Conservation (phyloP, 768 basidiomycete species). For the Termitomyces sp. region DNA sequence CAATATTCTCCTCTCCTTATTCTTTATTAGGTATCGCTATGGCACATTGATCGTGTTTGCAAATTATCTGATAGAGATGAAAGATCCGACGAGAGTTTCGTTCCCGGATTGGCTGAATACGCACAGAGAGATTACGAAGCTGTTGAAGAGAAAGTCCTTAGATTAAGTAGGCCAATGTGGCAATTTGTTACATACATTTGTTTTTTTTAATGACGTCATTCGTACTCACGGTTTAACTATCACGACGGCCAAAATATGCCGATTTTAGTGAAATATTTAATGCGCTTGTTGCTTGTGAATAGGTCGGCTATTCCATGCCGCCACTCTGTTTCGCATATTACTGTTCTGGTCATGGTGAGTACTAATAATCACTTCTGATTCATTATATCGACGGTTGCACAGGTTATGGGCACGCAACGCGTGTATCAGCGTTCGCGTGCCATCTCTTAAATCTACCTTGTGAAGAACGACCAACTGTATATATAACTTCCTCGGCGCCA, state of each 20-base stretch:
- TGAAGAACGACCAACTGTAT: slow-evolving; percentile 38
- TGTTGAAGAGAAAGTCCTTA: slow-evolving; percentile 57
- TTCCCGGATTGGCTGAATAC: slow-evolving; percentile 83
- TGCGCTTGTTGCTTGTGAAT: slow-evolving; percentile 2
- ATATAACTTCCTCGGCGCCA: slow-evolving; percentile 73
- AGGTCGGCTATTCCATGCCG: slow-evolving; percentile 12
- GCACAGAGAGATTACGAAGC: slow-evolving; percentile 77
- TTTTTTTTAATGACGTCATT: neutral
- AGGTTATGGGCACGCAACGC: slow-evolving; percentile 85
- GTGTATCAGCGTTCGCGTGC: slow-evolving; percentile 67
- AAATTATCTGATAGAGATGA: slow-evolving; percentile 84
- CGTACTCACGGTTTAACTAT: neutral
- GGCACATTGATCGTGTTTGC: slow-evolving; percentile 91
- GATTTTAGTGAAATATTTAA: slow-evolving; percentile 1
- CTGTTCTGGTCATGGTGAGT: slow-evolving; percentile 69
- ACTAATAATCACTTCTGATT: neutral
- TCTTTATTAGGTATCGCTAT: slow-evolving; percentile 63
- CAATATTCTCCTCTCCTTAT: neutral
- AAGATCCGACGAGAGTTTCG: slow-evolving; percentile 33
- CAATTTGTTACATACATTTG: neutral
- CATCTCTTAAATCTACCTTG: slow-evolving; percentile 44
- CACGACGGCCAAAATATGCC: neutral
- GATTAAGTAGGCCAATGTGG: neutral
- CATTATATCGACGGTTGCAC: neutral
- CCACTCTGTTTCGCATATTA: slow-evolving; percentile 54